phyloP scores from a whole-genome alignment of 164 flowering plant genomes.

The Berberis vulgaris region DNA sequence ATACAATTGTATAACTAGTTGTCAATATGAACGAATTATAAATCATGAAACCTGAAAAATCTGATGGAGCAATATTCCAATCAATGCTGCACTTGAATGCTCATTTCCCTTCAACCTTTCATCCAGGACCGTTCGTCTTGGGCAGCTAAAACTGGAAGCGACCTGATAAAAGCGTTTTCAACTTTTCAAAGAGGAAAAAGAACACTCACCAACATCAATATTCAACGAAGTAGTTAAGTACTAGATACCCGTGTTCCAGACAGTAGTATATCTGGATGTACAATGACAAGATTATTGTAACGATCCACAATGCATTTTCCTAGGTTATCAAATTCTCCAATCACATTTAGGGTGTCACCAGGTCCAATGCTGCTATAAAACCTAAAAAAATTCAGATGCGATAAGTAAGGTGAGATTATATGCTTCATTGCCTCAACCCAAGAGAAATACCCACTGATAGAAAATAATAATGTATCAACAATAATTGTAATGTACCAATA shows the following conservation, averaged over 20 bases:
- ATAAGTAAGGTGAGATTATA: not conserved
- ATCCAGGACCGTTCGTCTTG: constrained; percentile 82
- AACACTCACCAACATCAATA: constrained; percentile 1
- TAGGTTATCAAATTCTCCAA: constrained; percentile 74
- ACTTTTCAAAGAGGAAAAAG: constrained; percentile 2
- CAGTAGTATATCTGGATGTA: constrained; percentile 78
- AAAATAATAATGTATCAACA: not conserved
- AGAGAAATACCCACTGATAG: not conserved
- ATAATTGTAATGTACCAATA: not conserved
- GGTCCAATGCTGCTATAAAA: constrained; percentile 69
- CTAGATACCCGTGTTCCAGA: constrained; percentile 87
- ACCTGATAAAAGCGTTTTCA: constrained; percentile 38
- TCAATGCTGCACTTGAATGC: constrained; percentile 64
- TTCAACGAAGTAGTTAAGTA: not conserved
- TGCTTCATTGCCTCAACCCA: not conserved
- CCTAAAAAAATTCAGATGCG: constrained; percentile 29
- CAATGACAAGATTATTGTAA: constrained; percentile 52
- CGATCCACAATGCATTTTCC: constrained; percentile 70
- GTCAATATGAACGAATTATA: not conserved
- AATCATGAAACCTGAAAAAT: constrained; percentile 71
- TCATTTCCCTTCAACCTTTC: constrained; percentile 71
- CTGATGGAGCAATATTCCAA: constrained; percentile 89
- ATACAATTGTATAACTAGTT: not conserved
- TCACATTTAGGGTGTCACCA: constrained; percentile 83
- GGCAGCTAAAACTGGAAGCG: constrained; percentile 79